Base-by-base conservation (phyloP, 257 asterid genomes). In the Primulina eburnea region DNA sequence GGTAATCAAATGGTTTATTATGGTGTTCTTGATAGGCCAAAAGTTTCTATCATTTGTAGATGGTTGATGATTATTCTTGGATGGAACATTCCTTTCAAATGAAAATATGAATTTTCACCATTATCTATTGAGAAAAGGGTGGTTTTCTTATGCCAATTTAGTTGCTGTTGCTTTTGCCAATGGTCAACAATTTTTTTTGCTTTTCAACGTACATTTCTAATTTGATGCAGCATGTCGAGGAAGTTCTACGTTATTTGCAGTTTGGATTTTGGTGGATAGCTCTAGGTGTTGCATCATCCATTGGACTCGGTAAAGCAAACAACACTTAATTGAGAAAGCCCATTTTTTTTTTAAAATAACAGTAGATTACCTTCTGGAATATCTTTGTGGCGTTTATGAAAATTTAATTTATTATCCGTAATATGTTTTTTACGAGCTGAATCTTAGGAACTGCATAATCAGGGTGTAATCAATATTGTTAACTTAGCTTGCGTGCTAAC, bases 211-310 rank as follows among this genome's bases (percentile, higher is more conserved):
- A 14, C 38, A 16, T 70, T 47, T 43, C 50, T 64, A 28, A 67
- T 73, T 55, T 62, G 60, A 32, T 77, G 81, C 85, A 92, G 97
- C 93, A 90, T 66, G 83, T 88, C 32, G 93, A 92, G 65, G 98
- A 92, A 84, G 78, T 84, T 75, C 70, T 69, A 52, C 69, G 17
- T 52, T 88, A 88, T 76, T 11, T 87, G 40, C 85, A 71, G 78
- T 92, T 92, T 73, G 96, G 92, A 65, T 71, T 90, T 24, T 90
- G 98, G 98, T 92, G 98, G 98, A 63, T 88, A 60, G 90, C 95
- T 78, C 97, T 92, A 50, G 98, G 98, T 68, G 95, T 92, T 76
- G 98, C 97, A 59, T 90, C 97, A 76, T 92, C 98, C 79, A 90
- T 92, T 70, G 98, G 98, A 70, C 92, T 92, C 58, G 98, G 97